Percentiles rank a stretch among this genome's conserved stretches.
phyloP scores from a whole-genome alignment of 495 filamentous ascomycete species.

The Achaetomiella virescens region DNA sequence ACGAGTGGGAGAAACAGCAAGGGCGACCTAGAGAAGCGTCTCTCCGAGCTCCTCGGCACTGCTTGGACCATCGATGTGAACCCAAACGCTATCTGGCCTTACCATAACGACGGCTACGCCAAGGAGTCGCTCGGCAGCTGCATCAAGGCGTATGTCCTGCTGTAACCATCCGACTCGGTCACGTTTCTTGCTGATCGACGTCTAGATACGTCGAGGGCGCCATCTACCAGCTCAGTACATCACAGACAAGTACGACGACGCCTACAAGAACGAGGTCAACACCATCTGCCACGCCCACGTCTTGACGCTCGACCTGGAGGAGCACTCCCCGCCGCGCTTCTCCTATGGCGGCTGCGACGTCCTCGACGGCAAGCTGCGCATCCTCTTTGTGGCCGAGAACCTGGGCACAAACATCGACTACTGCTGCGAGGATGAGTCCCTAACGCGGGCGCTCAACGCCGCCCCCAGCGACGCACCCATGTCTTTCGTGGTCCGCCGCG shows the following conservation, averaged over 20 bases:
- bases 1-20: constrained; percentile 47
- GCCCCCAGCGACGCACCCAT: constrained; percentile 29
- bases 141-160: constrained; percentile 40
- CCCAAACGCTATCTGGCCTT: constrained; percentile 42
- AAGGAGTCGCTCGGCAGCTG: constrained; percentile 40
- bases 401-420: constrained; percentile 43
- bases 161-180: no score
- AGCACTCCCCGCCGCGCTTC: constrained; percentile 32
- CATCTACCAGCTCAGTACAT: constrained; percentile 36
- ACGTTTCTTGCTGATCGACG: neutral
- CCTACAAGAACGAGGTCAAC: constrained; percentile 44
- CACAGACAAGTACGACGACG: constrained; percentile 26
- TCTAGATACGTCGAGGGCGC: constrained; percentile 41
- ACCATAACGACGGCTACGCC: constrained; percentile 43
- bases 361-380: constrained; percentile 39
- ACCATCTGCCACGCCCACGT: constrained; percentile 37
- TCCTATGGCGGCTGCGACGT: constrained; percentile 42
- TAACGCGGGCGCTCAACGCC: constrained; percentile 38
- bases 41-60: constrained; percentile 38
- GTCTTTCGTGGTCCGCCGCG: constrained; percentile 37
- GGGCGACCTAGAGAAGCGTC: constrained; percentile 34
- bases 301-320: constrained; percentile 43
- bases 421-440: constrained; percentile 27
- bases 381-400: constrained; percentile 38
- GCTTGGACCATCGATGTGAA: constrained; percentile 46